Evolutionary conservation across 2,329 filamentous ascomycete species (phyloP), one percentile per base, ranked within the genome.

Genomic region (Penicillium sp.): DNA sequence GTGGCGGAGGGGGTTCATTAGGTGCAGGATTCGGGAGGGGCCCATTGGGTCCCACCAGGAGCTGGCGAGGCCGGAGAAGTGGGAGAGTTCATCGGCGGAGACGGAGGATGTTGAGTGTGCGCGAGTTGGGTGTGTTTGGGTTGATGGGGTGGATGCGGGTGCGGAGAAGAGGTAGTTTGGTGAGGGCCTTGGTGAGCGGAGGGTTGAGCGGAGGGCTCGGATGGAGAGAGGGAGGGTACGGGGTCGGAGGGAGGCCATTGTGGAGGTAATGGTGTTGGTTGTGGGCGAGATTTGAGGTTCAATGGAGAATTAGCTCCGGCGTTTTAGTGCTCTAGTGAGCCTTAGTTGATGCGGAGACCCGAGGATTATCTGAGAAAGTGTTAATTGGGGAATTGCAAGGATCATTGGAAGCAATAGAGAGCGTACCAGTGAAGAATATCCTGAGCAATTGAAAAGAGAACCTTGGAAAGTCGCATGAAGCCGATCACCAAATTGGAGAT

Each of bases 1-100:
- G 78, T 97, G 93, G 35, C 94, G 92, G 46, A 96, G 85, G 2
- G 94, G 94, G 78, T 99, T 97, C 93, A 99, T 97, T 65, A 96
- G 88, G 76, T 99, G 94, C 2, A 99, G 86, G 58, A 97, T 86
- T 40, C 93, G 87, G 4, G 92, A 97, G 7, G 93, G 89, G 51
- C 94, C 94, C 71, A 96, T 87, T 1, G 93, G 90, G 76, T 97
- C 93, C 94, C 94, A 99, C 94, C 94, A 99, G 69, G 89, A 89
- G 64, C 90, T 90, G 64, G 94, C 94, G 69, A 99, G 90, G 62
- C 87, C 86, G 71, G 92, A 92, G 84, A 99, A 99, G 80, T 99
- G 94, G 19, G 89, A 90, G 63, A 99, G 86, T 80, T 99, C 93
- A 65, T 88, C 85, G 53, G 90, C 84, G 69, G 95, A 95, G 76